Evolutionary conservation across 2,329 filamentous ascomycete genomes (phyloP).

Genomic region (Fusarium cyanostomum): DNA sequence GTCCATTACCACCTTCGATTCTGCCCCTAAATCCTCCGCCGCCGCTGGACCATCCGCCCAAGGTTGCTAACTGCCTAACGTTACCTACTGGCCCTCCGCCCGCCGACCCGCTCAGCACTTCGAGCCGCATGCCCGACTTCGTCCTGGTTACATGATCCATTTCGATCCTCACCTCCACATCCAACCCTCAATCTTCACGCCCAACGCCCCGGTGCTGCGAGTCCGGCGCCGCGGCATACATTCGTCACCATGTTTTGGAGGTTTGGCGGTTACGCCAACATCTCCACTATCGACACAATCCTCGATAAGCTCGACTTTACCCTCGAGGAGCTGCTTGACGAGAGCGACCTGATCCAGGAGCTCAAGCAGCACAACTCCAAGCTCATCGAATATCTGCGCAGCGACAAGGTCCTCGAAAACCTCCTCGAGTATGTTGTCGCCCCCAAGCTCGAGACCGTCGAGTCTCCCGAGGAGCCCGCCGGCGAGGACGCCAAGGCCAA

Average conservation of each 20-base stretch:
- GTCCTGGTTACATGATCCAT: constrained; percentile 42
- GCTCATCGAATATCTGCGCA: constrained; percentile 93
- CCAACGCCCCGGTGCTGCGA: constrained; percentile 45
- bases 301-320: constrained; percentile 97
- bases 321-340: constrained; percentile 94
- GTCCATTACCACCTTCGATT: not conserved
- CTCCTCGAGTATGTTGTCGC: constrained; percentile 93
- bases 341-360: constrained; percentile 96
- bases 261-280: constrained; percentile 98
- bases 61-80: not conserved
- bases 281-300: constrained; percentile 94
- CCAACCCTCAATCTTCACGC: constrained; percentile 24
- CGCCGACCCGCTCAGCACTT: constrained; percentile 26
- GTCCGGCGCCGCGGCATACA: constrained; percentile 48
- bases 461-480: constrained; percentile 61
- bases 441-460: constrained; percentile 70
- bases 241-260: constrained; percentile 94
- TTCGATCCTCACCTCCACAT: constrained; percentile 36
- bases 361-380: constrained; percentile 98
- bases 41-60: not conserved
- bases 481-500: constrained; percentile 61
- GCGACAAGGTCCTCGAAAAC: constrained; percentile 83
- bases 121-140: constrained; percentile 27
- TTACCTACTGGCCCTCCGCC: constrained; percentile 16
- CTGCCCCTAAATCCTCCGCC: constrained; percentile 2